phyloP scores from a whole-genome alignment of 2,329 filamentous ascomycete genomes.

The Xylaria sp. region DNA sequence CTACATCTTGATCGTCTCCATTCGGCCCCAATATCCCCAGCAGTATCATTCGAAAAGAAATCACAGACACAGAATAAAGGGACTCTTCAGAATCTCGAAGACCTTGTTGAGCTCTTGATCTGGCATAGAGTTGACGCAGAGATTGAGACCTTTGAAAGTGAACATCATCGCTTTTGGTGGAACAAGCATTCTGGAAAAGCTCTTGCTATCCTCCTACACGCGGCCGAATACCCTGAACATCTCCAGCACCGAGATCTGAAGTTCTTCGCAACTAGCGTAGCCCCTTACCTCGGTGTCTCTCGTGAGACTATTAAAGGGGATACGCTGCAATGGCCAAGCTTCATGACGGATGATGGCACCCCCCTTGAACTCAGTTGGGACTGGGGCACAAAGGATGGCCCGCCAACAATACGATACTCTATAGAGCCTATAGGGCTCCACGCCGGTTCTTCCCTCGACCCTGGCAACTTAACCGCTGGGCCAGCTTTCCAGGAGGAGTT shows the following conservation, averaged over 20 bases:
- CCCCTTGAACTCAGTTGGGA: slow-evolving; percentile 19
- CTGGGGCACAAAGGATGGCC: slow-evolving; percentile 12
- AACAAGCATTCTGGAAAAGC: neutral
- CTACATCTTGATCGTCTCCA: slow-evolving; percentile 3
- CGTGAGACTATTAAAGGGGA: neutral
- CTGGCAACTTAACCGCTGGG: slow-evolving; percentile 18
- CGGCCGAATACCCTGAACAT: slow-evolving; percentile 6
- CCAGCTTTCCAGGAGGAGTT: slow-evolving; percentile 19
- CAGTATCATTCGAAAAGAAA: neutral
- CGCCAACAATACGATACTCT: slow-evolving; percentile 26
- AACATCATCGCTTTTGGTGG: slow-evolving; percentile 5
- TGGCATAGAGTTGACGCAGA: neutral
- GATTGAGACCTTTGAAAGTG: neutral
- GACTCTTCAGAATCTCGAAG: neutral
- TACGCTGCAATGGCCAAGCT: neutral
- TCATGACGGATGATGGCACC: slow-evolving; percentile 8
- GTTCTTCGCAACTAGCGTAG: slow-evolving; percentile 3
- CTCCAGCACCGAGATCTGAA: slow-evolving; percentile 1
- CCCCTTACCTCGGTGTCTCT: slow-evolving; percentile 1
- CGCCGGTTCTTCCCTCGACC: slow-evolving; percentile 24
- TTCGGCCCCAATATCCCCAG: neutral
- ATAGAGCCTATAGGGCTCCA: slow-evolving; percentile 28
- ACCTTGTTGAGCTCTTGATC: neutral
- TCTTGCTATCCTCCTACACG: slow-evolving; percentile 8
- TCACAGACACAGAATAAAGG: neutral